phyloP scores from a whole-genome alignment of 2,329 filamentous ascomycete species.

The Scedosporium dehoogii region DNA sequence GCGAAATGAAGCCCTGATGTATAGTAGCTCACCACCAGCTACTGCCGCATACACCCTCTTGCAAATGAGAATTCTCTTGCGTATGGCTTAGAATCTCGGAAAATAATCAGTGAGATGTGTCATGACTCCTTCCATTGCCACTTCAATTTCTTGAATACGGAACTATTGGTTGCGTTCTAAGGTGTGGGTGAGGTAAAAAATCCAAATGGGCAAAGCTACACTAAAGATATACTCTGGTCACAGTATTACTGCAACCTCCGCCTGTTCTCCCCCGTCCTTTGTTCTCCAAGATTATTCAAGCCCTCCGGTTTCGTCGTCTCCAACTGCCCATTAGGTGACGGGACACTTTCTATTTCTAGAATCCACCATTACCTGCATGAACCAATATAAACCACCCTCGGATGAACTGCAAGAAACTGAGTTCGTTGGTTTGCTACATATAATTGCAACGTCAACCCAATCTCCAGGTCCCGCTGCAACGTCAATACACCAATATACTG shows the following conservation, averaged over 20 bases:
- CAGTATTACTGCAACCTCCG: no score
- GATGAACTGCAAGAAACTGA: neutral
- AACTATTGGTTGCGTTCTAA: no score
- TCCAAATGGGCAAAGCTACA: no score
- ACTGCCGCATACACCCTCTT: neutral
- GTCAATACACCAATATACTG: neutral
- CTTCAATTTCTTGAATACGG: neutral
- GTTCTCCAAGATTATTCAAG: no score
- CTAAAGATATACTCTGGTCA: no score
- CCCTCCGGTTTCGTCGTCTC: neutral
- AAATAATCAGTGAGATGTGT: neutral
- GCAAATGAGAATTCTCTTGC: neutral
- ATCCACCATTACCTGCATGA: neutral
- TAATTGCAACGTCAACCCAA: neutral
- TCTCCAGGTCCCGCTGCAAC: neutral
- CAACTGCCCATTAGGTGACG: neutral
- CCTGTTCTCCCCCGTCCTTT: no score
- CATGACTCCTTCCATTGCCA: neutral
- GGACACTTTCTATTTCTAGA: neutral
- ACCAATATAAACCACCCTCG: neutral
- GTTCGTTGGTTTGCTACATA: neutral
- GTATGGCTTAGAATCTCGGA: neutral
- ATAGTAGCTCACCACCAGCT: neutral
- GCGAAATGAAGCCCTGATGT: neutral
- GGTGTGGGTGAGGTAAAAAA: no score